Base-by-base conservation (phyloP, 768 basidiomycete genomes). In the Amanita pseudoporphyria region DNA sequence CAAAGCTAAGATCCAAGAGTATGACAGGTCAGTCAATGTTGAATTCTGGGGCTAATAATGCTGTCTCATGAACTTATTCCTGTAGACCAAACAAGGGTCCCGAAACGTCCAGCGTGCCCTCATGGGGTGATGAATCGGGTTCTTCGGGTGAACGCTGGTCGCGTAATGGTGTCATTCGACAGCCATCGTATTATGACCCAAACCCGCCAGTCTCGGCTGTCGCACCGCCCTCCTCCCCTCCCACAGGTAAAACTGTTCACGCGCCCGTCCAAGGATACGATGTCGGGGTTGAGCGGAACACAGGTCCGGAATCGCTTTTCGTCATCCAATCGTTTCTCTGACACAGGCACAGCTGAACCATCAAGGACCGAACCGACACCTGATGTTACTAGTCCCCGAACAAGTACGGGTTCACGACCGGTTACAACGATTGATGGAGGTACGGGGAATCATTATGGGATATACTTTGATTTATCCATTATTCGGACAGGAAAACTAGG, bases 1-100 rank as follows among this genome's bases (percentile, higher is more conserved):
- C 41, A 89, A 80, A 60, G 80, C 86, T 5, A 91, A 90, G 74
- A 79, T 90, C 52, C 82, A 85, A 58, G 89, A 90, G 57, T 80
- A 79, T 53, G 87, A 90, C 33, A 78, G 81, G 57, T 49, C 19
- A 42, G 39, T 67, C 69, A 13, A 64, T 64, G 70, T 74, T 45
- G 13, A 14, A 18, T 22, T n/a, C n/a, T n/a, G n/a, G n/a, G n/a
- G n/a, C n/a, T 28, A n/a, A 5, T 35, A 28, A 28, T 40, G 12
- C 13, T 41, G 35, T 43, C 9, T 7, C 35, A 5, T 7, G 13
- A 22, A 14, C 32, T 31, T 42, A 35, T 16, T 4, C 33, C 19
- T 36, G 21, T 21, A 43, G 49, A 12, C 49, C 49, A 10, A 40
- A 21, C 33, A 43, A 26, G 24, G 21, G 13, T 30, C 32, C 51